Percentiles rank a stretch among this genome's conserved stretches.
phyloP scores from a whole-genome alignment of 805 yeast species.

The Metschnikowia reukaufii region DNA sequence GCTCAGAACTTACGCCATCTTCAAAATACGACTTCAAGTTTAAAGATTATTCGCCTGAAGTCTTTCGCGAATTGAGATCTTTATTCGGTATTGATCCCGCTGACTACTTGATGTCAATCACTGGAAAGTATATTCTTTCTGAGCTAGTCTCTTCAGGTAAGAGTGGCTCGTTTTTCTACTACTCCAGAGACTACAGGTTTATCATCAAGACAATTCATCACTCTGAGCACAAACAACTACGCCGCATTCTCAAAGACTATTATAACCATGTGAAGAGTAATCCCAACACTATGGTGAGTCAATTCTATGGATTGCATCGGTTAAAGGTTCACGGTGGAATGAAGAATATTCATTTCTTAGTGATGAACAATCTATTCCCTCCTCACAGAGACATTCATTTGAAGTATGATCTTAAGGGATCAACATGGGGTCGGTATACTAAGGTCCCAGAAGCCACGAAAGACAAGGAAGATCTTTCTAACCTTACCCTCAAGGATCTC shows the following conservation, averaged over 20 bases:
- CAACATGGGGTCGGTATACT: constrained; percentile 77
- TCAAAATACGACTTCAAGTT: constrained; percentile 94
- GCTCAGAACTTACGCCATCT: constrained; percentile 88
- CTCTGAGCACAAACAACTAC: constrained; percentile 82
- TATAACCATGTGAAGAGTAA: constrained; percentile 75
- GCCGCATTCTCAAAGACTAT: constrained; percentile 72
- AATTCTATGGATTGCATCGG: constrained; percentile 93
- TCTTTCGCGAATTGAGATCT: constrained; percentile 79
- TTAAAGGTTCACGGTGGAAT: constrained; percentile 76
- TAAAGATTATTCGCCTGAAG: constrained; percentile 94
- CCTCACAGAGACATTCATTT: constrained; percentile 84
- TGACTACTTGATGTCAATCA: constrained; percentile 87
- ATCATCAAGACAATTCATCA: constrained; percentile 96
- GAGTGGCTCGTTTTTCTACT: constrained; percentile 94
- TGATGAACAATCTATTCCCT: constrained; percentile 96
- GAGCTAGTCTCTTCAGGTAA: constrained; percentile 96
- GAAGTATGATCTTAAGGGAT: constrained; percentile 91
- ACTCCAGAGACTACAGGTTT: constrained; percentile 88
- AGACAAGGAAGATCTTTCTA: constrained; percentile 26
- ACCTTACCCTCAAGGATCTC: constrained; percentile 73
- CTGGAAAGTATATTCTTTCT: constrained; percentile 88
- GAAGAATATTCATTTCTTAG: constrained; percentile 85
- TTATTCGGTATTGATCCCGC: constrained; percentile 91
- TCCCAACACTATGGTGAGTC: constrained; percentile 90
- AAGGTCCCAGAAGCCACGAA: constrained; percentile 28